Evolutionary conservation across 768 basidiomycete genomes (phyloP).

Genomic region (Suillus subluteus): DNA sequence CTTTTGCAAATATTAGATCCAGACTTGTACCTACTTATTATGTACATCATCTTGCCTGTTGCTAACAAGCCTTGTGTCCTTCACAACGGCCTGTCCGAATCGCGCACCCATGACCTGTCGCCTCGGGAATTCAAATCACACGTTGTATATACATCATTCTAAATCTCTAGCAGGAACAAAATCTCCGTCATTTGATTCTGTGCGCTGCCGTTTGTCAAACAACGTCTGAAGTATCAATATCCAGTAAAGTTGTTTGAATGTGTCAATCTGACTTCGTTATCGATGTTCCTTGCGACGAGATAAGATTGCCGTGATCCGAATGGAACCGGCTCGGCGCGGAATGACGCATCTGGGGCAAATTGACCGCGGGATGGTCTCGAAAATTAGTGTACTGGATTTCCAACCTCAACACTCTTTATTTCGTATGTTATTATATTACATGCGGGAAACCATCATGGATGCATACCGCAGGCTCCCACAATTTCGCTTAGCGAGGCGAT

Average conservation of each 20-base stretch:
- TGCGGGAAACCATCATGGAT: not conserved
- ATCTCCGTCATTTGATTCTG: not conserved
- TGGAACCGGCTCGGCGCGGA: constrained; percentile 13
- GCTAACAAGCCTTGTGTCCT: not conserved
- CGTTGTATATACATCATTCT: not conserved
- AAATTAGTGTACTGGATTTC: constrained; percentile 6
- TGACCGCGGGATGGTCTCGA: constrained; percentile 10
- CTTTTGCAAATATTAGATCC: not conserved
- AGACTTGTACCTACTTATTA: constrained; percentile 5
- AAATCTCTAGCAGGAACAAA: not conserved
- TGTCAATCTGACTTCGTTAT: constrained; percentile 7
- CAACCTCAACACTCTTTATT: constrained; percentile 4
- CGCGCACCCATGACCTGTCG: not conserved
- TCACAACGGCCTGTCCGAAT: not conserved
- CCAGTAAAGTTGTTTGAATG: not conserved
- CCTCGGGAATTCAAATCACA: not conserved
- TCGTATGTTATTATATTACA: constrained; percentile 7
- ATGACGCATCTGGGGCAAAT: constrained; percentile 37
- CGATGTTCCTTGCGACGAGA: constrained; percentile 19
- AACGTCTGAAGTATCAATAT: not conserved
- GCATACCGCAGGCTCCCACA: constrained; percentile 17
- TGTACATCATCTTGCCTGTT: not conserved
- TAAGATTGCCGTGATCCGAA: constrained; percentile 37
- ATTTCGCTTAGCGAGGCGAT: constrained; percentile 17
- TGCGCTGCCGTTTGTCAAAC: constrained; percentile 4